Base-by-base conservation (phyloP, 2,329 filamentous ascomycete genomes). In the Saccharata proteae region DNA sequence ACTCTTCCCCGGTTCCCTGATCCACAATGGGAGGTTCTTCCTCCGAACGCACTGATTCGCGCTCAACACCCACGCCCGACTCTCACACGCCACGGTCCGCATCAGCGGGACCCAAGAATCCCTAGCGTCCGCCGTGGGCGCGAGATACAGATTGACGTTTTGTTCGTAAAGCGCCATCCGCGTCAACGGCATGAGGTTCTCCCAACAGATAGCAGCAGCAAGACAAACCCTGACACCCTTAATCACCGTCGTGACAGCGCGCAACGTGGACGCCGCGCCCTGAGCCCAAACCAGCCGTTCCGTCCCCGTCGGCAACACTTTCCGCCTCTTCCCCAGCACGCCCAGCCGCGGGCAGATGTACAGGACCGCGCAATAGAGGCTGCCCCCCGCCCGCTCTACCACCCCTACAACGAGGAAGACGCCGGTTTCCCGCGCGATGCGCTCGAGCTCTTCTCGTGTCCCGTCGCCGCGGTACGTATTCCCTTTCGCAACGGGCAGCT, bases 171-270 rank as follows among this genome's bases (percentile, higher is more conserved):
- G 65, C 11, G 74, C 69, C 51, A 93, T 80, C 12, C 88, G 72
- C 6, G 94, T 64, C 12, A 94, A 62, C 0, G 86, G 86, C 85
- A 93, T 94, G 59, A 88, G 93, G 54, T 82, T 93, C 55, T 96
- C 86, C 86, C 86, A 94, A 64, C 86, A 93, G 42, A 96, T 92
- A 3, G 85, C 88, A 3, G 80, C 76, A 0, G 79, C 86, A 37
- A 94, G 69, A 35, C 82, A 88, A 38, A 94, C 59, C 40, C 74
- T 75, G 3, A 85, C 71, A 29, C 83, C 84, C 38, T 78, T 77
- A 51, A 94, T 84, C 15, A 65, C 72, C 1, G 84, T 85, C 16
- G 74, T 78, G 1, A 93, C 74, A 3, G 85, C 86, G 39, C 74
- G 73, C 16, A 94, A 67, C 3, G 83, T 90, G 1, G 72, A 71